These are phyloP conservation scores for Quercus glauca DNA, from an alignment of 306 rosid species.

Conservation along the genomic window DNA sequence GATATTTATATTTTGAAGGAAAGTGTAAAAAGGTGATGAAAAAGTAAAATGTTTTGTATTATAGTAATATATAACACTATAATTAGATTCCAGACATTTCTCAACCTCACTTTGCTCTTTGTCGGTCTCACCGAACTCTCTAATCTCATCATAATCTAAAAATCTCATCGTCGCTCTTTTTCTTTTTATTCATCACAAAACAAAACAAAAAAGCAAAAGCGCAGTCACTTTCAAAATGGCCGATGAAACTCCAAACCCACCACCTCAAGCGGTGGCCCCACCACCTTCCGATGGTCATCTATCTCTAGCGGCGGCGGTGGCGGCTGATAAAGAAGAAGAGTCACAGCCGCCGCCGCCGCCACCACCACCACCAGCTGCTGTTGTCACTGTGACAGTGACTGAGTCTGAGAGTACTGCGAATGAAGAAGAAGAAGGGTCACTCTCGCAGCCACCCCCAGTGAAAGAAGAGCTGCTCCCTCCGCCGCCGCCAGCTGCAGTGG, in stretches of 20 bases:
- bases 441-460: background rate
- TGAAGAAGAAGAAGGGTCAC: conserved; percentile 1
- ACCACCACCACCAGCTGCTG: background rate
- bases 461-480: background rate
- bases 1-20: no score
- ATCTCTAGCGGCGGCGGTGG: background rate
- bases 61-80: no score
- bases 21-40: no score
- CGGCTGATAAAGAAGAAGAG: background rate
- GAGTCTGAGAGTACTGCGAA: background rate
- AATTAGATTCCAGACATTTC: no score
- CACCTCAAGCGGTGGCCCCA: background rate
- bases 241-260: conserved; percentile 33
- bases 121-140: no score
- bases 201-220: no score
- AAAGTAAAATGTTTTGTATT: no score
- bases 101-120: no score
- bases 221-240: conserved; percentile 36
- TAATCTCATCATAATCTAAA: no score
- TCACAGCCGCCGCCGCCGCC: background rate
- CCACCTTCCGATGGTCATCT: background rate
- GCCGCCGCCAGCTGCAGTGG: background rate
- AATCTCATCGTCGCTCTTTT: background rate
- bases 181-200: background rate
- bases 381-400: background rate